Evolutionary conservation across 2,329 filamentous ascomycete species (phyloP).

Genomic region (Colletotrichum coccodes): DNA sequence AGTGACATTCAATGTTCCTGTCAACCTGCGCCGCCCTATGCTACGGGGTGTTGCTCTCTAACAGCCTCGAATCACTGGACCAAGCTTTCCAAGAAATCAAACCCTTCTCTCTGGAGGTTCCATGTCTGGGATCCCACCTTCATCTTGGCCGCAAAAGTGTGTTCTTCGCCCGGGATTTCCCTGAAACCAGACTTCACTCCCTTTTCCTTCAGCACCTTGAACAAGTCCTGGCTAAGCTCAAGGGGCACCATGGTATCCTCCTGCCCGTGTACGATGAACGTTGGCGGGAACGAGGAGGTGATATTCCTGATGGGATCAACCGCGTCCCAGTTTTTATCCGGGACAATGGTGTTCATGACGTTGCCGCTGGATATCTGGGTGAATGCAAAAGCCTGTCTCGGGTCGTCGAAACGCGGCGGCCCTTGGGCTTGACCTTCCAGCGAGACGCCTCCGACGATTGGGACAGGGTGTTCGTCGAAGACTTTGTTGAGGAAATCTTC

Average conservation of each 20-base stretch:
- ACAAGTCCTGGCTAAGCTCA: constrained; percentile 45
- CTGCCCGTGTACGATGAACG: constrained; percentile 52
- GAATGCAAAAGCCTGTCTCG: constrained; percentile 50
- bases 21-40: no score
- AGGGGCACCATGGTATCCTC: constrained; percentile 51
- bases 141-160: constrained; percentile 55
- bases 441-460: constrained; percentile 49
- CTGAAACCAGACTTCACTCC: constrained; percentile 47
- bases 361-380: constrained; percentile 52
- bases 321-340: constrained; percentile 36
- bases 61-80: not conserved
- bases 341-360: constrained; percentile 46
- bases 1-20: not conserved
- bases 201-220: constrained; percentile 36
- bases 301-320: constrained; percentile 49
- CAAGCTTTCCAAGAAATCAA: constrained; percentile 50
- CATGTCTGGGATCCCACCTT: constrained; percentile 46
- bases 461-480: constrained; percentile 47
- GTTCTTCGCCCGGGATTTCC: constrained; percentile 51
- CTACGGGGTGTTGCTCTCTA: no score
- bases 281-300: constrained; percentile 44
- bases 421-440: constrained; percentile 50
- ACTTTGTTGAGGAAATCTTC: constrained; percentile 45
- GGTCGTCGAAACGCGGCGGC: constrained; percentile 46
- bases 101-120: constrained; percentile 49